These are phyloP conservation scores for Lyophyllum atratum DNA, from an alignment of 768 basidiomycete species.

Conservation along the genomic window DNA sequence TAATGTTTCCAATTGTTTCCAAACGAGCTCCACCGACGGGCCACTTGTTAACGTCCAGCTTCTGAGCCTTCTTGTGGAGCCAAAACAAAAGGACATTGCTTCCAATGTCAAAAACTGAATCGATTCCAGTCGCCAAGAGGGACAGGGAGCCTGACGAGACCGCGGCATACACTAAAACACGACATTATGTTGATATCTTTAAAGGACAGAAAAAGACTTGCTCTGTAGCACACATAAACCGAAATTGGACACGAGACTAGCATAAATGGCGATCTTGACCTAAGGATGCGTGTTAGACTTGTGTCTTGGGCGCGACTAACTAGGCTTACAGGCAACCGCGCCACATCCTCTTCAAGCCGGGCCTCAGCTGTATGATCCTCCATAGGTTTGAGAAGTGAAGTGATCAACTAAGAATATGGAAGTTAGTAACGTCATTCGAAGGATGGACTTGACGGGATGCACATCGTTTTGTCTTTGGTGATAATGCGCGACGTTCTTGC, in stretches of 20 bases:
- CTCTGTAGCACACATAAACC: slow-evolving; percentile 71
- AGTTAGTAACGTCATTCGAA: slow-evolving; percentile 3
- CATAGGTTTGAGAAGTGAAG: slow-evolving; percentile 88
- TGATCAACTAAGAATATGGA: slow-evolving; percentile 66
- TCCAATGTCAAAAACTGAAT: slow-evolving; percentile 83
- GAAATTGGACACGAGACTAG: slow-evolving; percentile 80
- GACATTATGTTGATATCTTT: slow-evolving; percentile 1
- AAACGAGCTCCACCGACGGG: slow-evolving; percentile 89
- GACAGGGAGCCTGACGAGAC: slow-evolving; percentile 82
- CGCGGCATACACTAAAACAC: slow-evolving; percentile 81
- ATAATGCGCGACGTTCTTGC: slow-evolving; percentile 65
- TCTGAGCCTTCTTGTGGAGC: slow-evolving; percentile 72
- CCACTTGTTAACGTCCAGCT: slow-evolving; percentile 84
- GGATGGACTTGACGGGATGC: slow-evolving; percentile 15
- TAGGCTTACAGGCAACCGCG: slow-evolving; percentile 62
- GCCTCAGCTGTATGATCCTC: slow-evolving; percentile 88
- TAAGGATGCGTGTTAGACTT: slow-evolving; percentile 26
- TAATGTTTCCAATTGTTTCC: slow-evolving; percentile 86
- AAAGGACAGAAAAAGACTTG: slow-evolving; percentile 29
- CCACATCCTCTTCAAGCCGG: slow-evolving; percentile 61
- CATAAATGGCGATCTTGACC: slow-evolving; percentile 89
- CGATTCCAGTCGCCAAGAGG: slow-evolving; percentile 86
- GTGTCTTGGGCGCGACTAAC: background rate
- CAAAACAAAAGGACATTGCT: slow-evolving; percentile 82
- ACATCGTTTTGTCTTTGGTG: slow-evolving; percentile 77